phyloP scores from a whole-genome alignment of 805 yeast species.

The Sugiyamaella floridensis region DNA sequence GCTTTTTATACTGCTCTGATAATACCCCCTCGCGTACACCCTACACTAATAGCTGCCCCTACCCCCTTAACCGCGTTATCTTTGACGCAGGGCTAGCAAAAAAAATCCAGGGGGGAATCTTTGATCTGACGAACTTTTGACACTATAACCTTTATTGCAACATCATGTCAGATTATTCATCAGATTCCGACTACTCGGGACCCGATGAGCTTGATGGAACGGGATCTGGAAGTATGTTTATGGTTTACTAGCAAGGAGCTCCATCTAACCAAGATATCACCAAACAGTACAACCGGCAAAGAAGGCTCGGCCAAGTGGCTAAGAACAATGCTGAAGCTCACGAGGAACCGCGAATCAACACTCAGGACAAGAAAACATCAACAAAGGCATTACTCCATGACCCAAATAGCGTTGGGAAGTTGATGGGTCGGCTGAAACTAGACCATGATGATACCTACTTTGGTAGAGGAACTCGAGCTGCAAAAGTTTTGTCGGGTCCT shows the following conservation, averaged over 20 bases:
- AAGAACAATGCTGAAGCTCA: conserved; percentile 1
- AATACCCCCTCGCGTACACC: too few relatives aligned
- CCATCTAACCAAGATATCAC: conserved; percentile 7
- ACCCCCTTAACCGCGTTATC: background rate
- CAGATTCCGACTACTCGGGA: background rate
- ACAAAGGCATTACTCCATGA: conserved; percentile 3
- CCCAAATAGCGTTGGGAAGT: conserved; percentile 14
- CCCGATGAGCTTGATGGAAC: conserved; percentile 4
- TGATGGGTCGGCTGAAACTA: conserved; percentile 18
- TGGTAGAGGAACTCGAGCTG: conserved; percentile 19
- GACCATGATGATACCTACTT: conserved; percentile 18
- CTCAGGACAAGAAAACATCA: conserved; percentile 4
- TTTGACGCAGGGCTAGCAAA: background rate
- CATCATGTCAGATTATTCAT: too few relatives aligned
- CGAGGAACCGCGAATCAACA: conserved; percentile 8
- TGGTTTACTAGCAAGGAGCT: background rate
- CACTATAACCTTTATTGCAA: too few relatives aligned
- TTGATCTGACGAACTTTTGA: background rate
- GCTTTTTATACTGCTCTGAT: too few relatives aligned
- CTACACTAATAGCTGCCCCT: background rate
- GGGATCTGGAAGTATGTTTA: conserved; percentile 2
- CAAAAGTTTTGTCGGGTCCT: conserved; percentile 14
- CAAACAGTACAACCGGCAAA: conserved; percentile 15
- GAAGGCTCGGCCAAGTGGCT: conserved; percentile 2
- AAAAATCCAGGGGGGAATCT: background rate